Percentiles rank a stretch among this genome's conserved stretches.
These are phyloP conservation scores for Thymus mandschuricus DNA, from an alignment of 257 asterid genomes.

Conservation along the genomic window DNA sequence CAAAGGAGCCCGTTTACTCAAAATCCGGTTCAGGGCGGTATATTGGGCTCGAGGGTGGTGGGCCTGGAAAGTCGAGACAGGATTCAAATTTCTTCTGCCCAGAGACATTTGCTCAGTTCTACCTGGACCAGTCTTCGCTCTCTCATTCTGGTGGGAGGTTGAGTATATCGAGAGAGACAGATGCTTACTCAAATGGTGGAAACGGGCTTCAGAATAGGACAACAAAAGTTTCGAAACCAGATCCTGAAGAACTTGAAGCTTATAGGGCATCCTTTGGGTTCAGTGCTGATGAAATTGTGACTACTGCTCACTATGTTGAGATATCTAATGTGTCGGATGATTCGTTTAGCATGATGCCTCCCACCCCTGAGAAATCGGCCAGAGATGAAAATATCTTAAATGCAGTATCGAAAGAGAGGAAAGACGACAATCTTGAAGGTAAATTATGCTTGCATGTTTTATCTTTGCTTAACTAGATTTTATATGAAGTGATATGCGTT, in stretches of 20 bases:
- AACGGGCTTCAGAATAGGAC: constrained; percentile 60
- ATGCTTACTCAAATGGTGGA: constrained; percentile 65
- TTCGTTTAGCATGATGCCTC: constrained; percentile 62
- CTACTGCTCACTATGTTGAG: constrained; percentile 75
- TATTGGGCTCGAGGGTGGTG: constrained; percentile 42
- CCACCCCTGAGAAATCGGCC: constrained; percentile 40
- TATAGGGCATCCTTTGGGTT: constrained; percentile 90
- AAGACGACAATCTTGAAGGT: constrained; percentile 48
- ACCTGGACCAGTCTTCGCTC: constrained; percentile 68
- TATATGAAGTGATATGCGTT: not conserved
- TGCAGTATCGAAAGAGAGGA: constrained; percentile 39
- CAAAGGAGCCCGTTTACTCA: constrained; percentile 45
- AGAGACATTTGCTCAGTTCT: constrained; percentile 77
- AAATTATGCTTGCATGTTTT: constrained; percentile 8
- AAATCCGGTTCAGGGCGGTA: constrained; percentile 63
- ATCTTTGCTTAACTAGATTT: not conserved
- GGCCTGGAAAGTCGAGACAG: constrained; percentile 48
- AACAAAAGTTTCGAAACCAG: constrained; percentile 58
- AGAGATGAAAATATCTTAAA: constrained; percentile 39
- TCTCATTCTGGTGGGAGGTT: constrained; percentile 79
- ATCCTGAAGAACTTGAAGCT: constrained; percentile 81
- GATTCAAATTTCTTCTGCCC: constrained; percentile 89
- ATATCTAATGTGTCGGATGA: constrained; percentile 67
- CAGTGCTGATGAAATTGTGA: constrained; percentile 85
- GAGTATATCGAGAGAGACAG: constrained; percentile 78